Percentiles rank a stretch among this genome's conserved stretches.
Evolutionary conservation across 1,284 basidiomycete genomes (phyloP).

Genomic region (Lignosus rhinocerotis): DNA sequence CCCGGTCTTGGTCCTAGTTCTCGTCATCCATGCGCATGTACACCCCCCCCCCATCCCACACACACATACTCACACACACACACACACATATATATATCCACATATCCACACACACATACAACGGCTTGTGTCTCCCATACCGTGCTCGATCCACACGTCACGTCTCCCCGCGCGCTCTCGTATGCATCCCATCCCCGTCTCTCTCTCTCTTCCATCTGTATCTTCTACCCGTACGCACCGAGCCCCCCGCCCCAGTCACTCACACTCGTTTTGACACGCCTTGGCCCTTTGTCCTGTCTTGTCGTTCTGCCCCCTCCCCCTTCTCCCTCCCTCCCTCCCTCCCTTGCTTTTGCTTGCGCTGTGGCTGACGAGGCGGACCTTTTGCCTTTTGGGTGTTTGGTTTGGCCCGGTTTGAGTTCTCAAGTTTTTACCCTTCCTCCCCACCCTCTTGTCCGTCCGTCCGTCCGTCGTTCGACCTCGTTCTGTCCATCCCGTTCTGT

Average conservation of each 20-base stretch:
- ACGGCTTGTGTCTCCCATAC: neutral
- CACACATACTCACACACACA: conserved; percentile 5
- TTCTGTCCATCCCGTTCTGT: neutral
- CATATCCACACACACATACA: neutral
- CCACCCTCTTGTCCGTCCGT: neutral
- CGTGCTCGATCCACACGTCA: neutral
- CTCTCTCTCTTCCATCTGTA: neutral
- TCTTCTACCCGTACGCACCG: neutral
- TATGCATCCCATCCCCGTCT: no score
- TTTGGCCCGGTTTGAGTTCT: conserved; percentile 1
- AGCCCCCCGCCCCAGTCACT: neutral
- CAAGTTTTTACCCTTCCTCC: neutral
- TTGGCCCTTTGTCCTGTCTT: neutral
- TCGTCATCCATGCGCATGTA: conserved; percentile 6
- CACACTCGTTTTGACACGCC: neutral
- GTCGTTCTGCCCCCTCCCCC: neutral
- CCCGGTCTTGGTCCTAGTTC: neutral
- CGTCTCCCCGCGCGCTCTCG: neutral
- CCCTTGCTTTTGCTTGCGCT: no score
- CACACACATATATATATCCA: neutral
- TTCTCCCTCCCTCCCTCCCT: neutral
- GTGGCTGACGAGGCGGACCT: neutral
- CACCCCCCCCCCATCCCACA: neutral
- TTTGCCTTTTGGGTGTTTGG: conserved; percentile 17
- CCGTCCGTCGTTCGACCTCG: neutral